Base-by-base conservation (phyloP, 495 filamentous ascomycete species). In the Daldinia loculata region DNA sequence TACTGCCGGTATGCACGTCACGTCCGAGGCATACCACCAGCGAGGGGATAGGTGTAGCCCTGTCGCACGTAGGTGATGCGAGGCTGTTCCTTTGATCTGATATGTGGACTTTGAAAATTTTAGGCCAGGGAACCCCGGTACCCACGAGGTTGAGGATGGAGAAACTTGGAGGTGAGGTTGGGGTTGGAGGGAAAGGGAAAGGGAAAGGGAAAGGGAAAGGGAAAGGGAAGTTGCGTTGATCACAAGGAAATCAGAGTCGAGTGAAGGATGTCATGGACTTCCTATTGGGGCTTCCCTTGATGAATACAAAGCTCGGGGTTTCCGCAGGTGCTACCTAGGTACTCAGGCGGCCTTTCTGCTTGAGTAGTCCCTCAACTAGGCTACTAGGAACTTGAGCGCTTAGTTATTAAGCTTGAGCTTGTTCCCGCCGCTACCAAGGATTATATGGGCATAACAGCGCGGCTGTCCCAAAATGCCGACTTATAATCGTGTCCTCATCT, bases 21-120 rank as follows among this genome's bases (percentile, higher is more conserved):
- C 70, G 68, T 68, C 70, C 70, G 70, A 72, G 70, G 70, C 56
- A 64, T 56, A 60, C 50, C 61, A 65, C 48, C 51, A 27, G 11
- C 56, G 30, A 65, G 59, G 60, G 14, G 24, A 12, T 32, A 45
- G 26, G 22, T 15, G 32, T 39, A 38, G 29, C 50, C 19, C 56
- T 60, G 53, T 36, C 53, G 26, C 38, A 15, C 29, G 29, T 48
- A 67, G 61, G 48, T 27, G 41, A 57, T 26, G 6, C 59, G 27
- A 26, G 12, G 36, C 39, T 39, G n/a, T 45, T 53, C 24, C 41
- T 62, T 32, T 19, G 30, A 27, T 30, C n/a, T 65, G 50, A 61
- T 72, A 68, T 60, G 70, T 57, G 30, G 43, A 27, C 32, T n/a
- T 24, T 6, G 38, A 34, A 45, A 14, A 24, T 19, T 24, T 34